These are phyloP conservation scores for Halteria grandinella DNA, from an alignment of 73 alveolate genomes.

Conservation along the genomic window DNA sequence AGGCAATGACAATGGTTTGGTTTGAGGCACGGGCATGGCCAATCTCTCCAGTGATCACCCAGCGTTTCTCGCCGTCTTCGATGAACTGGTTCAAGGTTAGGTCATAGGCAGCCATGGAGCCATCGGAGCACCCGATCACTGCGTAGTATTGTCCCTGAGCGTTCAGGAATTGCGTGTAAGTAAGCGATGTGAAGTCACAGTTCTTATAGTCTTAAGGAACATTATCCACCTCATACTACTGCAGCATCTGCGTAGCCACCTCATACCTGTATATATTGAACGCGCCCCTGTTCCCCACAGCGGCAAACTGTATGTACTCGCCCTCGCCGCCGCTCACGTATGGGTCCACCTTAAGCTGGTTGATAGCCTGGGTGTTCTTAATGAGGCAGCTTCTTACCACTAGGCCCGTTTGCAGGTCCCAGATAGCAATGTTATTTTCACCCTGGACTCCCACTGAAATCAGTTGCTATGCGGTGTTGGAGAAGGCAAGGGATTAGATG, in stretches of 20 bases:
- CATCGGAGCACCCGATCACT: slow-evolving; percentile 71
- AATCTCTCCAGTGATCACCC: slow-evolving; percentile 72
- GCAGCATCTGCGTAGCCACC: slow-evolving; percentile 48
- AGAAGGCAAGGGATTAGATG: slow-evolving; percentile 67
- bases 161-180: slow-evolving; percentile 68
- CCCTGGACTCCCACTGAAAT: slow-evolving; percentile 78
- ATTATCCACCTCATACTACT: slow-evolving; percentile 68
- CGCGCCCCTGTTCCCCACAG: slow-evolving; percentile 74
- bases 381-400: slow-evolving; percentile 74
- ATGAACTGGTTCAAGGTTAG: slow-evolving; percentile 64
- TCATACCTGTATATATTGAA: slow-evolving; percentile 81
- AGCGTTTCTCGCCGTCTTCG: slow-evolving; percentile 70
- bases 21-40: slow-evolving; percentile 58
- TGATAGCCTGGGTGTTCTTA: slow-evolving; percentile 68
- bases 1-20: slow-evolving; percentile 62
- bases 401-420: slow-evolving; percentile 81
- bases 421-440: slow-evolving; percentile 79
- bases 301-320: slow-evolving; percentile 46
- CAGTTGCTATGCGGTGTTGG: slow-evolving; percentile 73
- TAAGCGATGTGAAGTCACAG: slow-evolving; percentile 64
- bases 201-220: slow-evolving; percentile 75
- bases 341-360: slow-evolving; percentile 72
- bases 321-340: slow-evolving; percentile 51
- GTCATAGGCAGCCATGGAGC: slow-evolving; percentile 77
- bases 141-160: slow-evolving; percentile 67